Evolutionary conservation across 2,329 filamentous ascomycete genomes (phyloP).

Genomic region (Colletotrichum filicis): DNA sequence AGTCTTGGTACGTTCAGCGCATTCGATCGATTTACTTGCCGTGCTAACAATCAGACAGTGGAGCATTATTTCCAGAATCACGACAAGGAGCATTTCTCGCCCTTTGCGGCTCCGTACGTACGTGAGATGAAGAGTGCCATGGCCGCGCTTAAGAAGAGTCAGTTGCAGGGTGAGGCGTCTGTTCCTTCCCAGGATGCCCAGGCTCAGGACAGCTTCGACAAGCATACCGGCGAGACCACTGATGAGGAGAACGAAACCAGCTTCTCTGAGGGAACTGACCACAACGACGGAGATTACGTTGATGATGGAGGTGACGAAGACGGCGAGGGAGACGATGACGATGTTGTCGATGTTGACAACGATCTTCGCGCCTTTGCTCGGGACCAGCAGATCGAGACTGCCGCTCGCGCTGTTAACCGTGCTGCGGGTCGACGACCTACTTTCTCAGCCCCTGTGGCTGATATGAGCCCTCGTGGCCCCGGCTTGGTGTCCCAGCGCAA

Average conservation of each 20-base stretch:
- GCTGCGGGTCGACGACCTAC: no score
- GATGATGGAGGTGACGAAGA: background rate
- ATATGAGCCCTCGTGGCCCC: background rate
- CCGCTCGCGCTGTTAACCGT: background rate
- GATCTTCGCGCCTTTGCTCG: no score
- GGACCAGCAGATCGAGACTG: background rate
- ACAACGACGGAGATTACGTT: background rate
- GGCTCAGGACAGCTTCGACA: no score
- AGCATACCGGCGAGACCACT: background rate
- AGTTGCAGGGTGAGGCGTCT: background rate
- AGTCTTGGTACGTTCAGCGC: constrained; percentile 52
- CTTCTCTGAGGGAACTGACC: background rate
- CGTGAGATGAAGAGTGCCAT: constrained; percentile 39
- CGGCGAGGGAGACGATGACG: background rate
- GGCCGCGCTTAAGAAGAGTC: background rate
- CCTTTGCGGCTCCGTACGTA: constrained; percentile 48
- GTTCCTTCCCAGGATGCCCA: background rate
- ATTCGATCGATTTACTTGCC: background rate
- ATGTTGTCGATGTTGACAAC: background rate
- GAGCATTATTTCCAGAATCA: constrained; percentile 59
- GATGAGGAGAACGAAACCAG: background rate
- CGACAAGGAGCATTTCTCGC: constrained; percentile 49
- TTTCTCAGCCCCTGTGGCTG: background rate
- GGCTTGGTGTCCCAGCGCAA: background rate
- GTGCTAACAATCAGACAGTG: constrained; percentile 42